Base-by-base conservation (phyloP, 352 stramenopile species). In the Phytophthora pluvialis region DNA sequence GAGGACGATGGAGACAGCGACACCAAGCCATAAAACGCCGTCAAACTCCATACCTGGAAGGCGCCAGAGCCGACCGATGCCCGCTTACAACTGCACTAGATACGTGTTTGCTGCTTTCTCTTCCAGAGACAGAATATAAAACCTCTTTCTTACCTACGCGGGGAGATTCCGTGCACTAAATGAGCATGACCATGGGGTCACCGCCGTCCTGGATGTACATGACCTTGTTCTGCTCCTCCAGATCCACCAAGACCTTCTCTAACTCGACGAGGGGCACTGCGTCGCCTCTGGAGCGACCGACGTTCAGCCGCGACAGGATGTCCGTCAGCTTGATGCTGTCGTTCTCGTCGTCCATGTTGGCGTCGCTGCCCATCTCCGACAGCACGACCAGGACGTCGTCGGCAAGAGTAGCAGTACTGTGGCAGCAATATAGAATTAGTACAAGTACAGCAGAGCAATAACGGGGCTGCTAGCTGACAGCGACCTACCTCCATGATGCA, bases 151-250 rank as follows among this genome's bases (percentile, higher is more conserved):
- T 57, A 46, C 49, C 56, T 33, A 25, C 35, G 4, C 43, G 29
- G 31, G 21, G 21, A 2, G 21, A 21, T 21, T 25, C 31, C 28
- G n/a, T 21, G 26, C 12, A 40, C 85, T 90, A 96, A 70, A 96
- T 85, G 76, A 96, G 80, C 84, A 96, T 93, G 39, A 96, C 74
- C 70, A 88, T 80, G 25, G 86, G 86, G 44, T 91, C 85, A 42
- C 85, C 86, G 58, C 80, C 82, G 68, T 94, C 88, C 62, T 79
- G 84, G 51, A 96, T 81, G 70, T 91, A 96, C 88, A 96, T 96
- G 75, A 96, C 69, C 73, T 94, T 94, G 80, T 96, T 96, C 73
- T 94, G 73, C 61, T 92, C 77, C 53, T 96, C 88, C 48, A 95
- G 75, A 56, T 85, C 77, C 51, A 86, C 60, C 54, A 95, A 67